A percentile compares a stretch with the other conserved stretches of the same genome.
Conservation (phyloP, 2,329 filamentous ascomycete species). For the Aspergillus transmontanensis region DNA sequence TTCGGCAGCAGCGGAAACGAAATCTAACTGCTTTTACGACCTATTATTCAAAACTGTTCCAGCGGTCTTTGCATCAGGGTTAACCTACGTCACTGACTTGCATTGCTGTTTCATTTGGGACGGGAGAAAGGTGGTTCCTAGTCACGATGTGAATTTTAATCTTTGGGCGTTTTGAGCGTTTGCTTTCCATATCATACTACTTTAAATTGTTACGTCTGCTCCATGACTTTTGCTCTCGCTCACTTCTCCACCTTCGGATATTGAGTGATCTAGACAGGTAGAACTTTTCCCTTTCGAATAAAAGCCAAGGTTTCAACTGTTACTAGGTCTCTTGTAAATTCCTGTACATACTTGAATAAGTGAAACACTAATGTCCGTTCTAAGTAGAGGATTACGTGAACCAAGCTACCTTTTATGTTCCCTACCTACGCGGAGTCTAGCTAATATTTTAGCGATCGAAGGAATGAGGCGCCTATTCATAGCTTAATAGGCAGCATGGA, state of each 20-base stretch:
- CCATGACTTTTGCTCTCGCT: neutral
- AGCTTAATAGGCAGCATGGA: neutral
- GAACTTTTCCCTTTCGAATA: slow-evolving; percentile 14
- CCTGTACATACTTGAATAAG: neutral
- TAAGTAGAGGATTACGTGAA: neutral
- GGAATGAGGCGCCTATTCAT: neutral
- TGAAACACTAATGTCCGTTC: neutral
- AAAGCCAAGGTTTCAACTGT: slow-evolving; percentile 9
- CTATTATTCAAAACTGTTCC: slow-evolving; percentile 11
- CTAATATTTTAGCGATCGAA: neutral
- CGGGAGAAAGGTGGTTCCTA: slow-evolving; percentile 15
- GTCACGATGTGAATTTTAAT: slow-evolving; percentile 19
- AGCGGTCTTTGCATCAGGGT: slow-evolving; percentile 16
- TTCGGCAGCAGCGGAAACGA: slow-evolving; percentile 18
- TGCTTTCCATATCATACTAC: slow-evolving; percentile 10
- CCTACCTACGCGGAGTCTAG: neutral
- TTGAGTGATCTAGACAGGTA: slow-evolving; percentile 7
- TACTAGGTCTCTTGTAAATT: neutral
- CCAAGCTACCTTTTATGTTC: neutral
- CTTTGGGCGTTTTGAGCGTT: slow-evolving; percentile 30
- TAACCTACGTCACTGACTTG: slow-evolving; percentile 6
- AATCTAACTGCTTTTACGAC: slow-evolving; percentile 13
- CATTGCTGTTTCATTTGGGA: slow-evolving; percentile 23
- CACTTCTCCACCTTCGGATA: neutral
- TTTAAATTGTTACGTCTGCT: slow-evolving; percentile 20